Conservation (phyloP, 2,329 filamentous ascomycete species). For the Cladobotryum mycophilum region DNA sequence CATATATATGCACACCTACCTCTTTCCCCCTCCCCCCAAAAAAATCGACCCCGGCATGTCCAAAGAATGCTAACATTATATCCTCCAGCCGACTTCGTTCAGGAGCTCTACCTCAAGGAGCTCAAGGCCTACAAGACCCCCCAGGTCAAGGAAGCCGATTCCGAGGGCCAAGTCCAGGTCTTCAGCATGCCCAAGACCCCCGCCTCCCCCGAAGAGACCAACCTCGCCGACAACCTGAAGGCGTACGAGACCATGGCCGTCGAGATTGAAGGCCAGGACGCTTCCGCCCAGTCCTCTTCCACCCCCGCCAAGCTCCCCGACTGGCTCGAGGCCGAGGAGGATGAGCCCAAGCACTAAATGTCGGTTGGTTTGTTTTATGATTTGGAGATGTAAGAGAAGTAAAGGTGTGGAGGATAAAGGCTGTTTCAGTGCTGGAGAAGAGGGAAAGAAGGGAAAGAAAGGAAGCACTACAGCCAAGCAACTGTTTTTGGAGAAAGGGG, state of each 20-base stretch:
- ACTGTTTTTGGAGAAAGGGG: background rate
- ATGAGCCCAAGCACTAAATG: constrained; percentile 46
- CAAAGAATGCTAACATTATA: constrained; percentile 19
- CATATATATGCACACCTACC: background rate
- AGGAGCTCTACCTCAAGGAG: constrained; percentile 95
- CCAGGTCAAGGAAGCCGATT: constrained; percentile 75
- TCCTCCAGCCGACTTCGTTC: constrained; percentile 80
- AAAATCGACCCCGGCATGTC: too few species aligned
- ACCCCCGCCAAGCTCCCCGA: constrained; percentile 53
- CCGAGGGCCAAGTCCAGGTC: constrained; percentile 84
- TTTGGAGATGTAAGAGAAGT: background rate
- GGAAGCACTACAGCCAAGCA: background rate
- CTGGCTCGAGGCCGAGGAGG: constrained; percentile 82
- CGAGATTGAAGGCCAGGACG: constrained; percentile 84
- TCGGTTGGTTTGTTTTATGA: too few species aligned
- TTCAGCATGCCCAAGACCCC: constrained; percentile 78
- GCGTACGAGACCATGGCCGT: constrained; percentile 92
- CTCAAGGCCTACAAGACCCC: constrained; percentile 91
- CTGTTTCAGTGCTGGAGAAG: background rate
- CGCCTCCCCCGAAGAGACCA: constrained; percentile 84
- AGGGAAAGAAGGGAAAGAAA: background rate
- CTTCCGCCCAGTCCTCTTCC: constrained; percentile 50
- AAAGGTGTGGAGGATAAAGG: background rate
- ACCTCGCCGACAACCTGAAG: constrained; percentile 85
- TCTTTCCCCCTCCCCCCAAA: too few species aligned